A percentile compares a stretch with the other conserved stretches of the same genome.
phyloP scores from a whole-genome alignment of 495 filamentous ascomycete genomes.

The Penicillium coprophilum region DNA sequence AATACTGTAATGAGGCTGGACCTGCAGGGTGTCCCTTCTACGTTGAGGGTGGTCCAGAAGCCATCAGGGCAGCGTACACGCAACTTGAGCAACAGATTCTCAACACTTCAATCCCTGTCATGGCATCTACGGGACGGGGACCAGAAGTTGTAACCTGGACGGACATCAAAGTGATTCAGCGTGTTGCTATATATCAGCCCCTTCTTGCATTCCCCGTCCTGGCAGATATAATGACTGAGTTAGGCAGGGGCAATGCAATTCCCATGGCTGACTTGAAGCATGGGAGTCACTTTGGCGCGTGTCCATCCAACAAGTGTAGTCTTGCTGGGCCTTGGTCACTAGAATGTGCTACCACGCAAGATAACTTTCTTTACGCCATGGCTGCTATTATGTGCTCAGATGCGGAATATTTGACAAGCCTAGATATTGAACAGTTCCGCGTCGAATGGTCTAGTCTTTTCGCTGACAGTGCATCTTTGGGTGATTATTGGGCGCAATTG shows the following conservation, averaged over 20 bases:
- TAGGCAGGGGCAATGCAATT: slow-evolving; percentile 55
- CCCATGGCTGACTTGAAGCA: slow-evolving; percentile 52
- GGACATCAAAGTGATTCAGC: slow-evolving; percentile 36
- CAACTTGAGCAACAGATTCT: slow-evolving; percentile 39
- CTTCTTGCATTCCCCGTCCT: slow-evolving; percentile 56
- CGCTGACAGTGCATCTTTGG: slow-evolving; percentile 49
- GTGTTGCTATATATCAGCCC: slow-evolving; percentile 54
- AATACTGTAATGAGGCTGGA: slow-evolving; percentile 49
- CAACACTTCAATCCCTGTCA: slow-evolving; percentile 48
- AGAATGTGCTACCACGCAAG: slow-evolving; percentile 43
- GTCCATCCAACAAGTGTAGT: slow-evolving; percentile 41
- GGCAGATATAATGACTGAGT: slow-evolving; percentile 52
- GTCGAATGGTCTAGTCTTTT: slow-evolving; percentile 45
- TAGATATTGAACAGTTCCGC: slow-evolving; percentile 45
- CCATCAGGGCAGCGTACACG: slow-evolving; percentile 44
- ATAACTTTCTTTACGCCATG: slow-evolving; percentile 41
- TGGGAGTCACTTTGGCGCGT: slow-evolving; percentile 29
- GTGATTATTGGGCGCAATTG: slow-evolving; percentile 59
- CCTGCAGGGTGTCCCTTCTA: slow-evolving; percentile 43
- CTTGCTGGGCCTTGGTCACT: slow-evolving; percentile 39
- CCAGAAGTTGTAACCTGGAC: slow-evolving; percentile 47
- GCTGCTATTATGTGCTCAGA: slow-evolving; percentile 66
- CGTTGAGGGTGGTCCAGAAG: slow-evolving; percentile 33
- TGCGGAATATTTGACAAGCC: slow-evolving; percentile 42
- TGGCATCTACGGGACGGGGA: slow-evolving; percentile 31